Percentiles rank a stretch among this genome's conserved stretches.
Evolutionary conservation across 176 grass and related monocot genomes (phyloP).

Genomic region (Musa acuminata): DNA sequence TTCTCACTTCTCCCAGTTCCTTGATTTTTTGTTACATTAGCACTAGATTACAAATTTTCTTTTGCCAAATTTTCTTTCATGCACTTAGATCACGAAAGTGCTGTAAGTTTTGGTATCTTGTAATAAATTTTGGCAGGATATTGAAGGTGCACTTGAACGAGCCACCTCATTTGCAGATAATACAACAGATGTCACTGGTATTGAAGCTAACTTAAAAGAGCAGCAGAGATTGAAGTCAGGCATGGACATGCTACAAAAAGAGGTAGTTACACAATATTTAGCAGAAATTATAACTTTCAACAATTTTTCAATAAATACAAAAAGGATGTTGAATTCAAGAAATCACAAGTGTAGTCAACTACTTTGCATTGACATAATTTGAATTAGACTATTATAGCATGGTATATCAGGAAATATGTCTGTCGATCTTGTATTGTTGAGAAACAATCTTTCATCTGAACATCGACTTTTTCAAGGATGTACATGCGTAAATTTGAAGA

Average conservation of each 20-base stretch:
- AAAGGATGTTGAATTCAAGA: no score
- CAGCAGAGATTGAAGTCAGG: constrained; percentile 53
- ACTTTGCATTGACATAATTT: no score
- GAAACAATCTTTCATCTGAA: no score
- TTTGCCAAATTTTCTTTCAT: background rate
- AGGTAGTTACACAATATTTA: constrained; percentile 38
- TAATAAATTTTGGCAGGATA: constrained; percentile 31
- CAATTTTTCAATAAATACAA: no score
- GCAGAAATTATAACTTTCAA: background rate
- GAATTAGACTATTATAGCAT: no score
- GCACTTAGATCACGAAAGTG: background rate
- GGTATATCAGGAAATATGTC: no score
- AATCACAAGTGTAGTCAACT: no score
- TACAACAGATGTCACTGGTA: constrained; percentile 18
- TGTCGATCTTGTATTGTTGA: no score
- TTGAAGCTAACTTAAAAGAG: constrained; percentile 55
- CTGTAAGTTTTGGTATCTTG: constrained; percentile 16
- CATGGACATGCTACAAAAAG: constrained; percentile 69
- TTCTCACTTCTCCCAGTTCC: no score
- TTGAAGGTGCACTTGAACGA: constrained; percentile 23
- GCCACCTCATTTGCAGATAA: constrained; percentile 20
- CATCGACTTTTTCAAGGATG: no score
- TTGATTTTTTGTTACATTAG: no score
- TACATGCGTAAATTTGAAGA: no score
- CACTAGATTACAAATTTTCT: background rate